Evolutionary conservation across 2,329 filamentous ascomycete species (phyloP), one percentile per base, ranked within the genome.

Genomic region (Diaporthe citriasiana): DNA sequence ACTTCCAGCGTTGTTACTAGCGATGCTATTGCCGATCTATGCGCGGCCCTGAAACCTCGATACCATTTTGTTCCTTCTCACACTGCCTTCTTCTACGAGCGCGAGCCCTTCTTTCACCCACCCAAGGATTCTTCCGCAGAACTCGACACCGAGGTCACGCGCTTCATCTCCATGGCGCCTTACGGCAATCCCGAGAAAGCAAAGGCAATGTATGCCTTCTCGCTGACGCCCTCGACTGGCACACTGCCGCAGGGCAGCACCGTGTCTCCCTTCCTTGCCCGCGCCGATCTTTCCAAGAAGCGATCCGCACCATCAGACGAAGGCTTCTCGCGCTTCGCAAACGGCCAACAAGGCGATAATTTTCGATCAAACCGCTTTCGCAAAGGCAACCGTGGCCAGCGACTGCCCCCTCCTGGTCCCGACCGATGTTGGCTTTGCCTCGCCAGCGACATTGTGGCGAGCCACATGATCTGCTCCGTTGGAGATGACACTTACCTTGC

Each of bases 371-470:
- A 85, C 56, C 83, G 86, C 17, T 83, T 84, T 13, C 82, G 84
- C 56, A 88, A 88, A 78, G 86, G 87, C n/a, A n/a, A n/a, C n/a
- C n/a, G n/a, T 19, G 79, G 82, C 50, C 79, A 85, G 82, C 73
- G 83, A 81, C 79, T 87, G 8, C 91, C 92, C 17, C 91, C 90
- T 9, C 91, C 91, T 0, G 91, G 92, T 0, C 95, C 94, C 2
- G 92, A 93, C 70, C 89, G 93, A 79, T 99, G 97, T 84, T 99
- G 97, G 87, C 98, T 99, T 86, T 99, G 97, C 81, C 88, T 99
- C 15, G 95, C 94, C 8, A 98, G 97, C 82, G 91, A 93, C 8
- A 93, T 93, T 75, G 87, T 97, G 57, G 93, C 94, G 70, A 93
- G 93, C 1, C 96, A 99, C 83, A 93, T 99, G 83, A 93, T 98